Base-by-base conservation (phyloP, 2,329 filamentous ascomycete species). In the Penicillium sp. region DNA sequence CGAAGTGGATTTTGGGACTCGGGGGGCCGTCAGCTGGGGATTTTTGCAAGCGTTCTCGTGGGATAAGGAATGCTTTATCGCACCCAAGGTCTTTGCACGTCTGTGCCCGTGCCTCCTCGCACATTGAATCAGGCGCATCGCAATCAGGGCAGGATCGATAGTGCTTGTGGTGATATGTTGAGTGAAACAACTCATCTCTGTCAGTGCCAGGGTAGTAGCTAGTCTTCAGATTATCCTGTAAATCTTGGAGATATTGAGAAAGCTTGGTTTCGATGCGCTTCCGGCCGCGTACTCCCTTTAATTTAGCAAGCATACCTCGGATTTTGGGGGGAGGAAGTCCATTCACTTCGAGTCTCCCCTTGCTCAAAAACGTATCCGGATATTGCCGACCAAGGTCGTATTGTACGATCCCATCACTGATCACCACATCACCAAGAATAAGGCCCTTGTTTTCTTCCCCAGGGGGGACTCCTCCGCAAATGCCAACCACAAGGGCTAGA, bases 381-480 rank as follows among this genome's bases (percentile, higher is more conserved):
- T 67, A 64, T 35, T 63, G 60, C 30, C 61, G 49, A 1, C 68
- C 68, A 45, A 64, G 64, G 54, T 71, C 66, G 30, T 61, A 66
- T 35, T 69, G 62, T 12, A 68, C 52, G 28, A 70, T 45, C 1
- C 54, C 52, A 8, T 58, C 53, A 26, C 46, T 55, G 12, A 55
- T 42, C 16, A 55, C 53, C 43, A 72, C 62, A 59, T 73, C 69
- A 5, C 71, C 70, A 5, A 73, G 62, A 7, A 66, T 48, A 24
- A 68, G 64, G 16, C 66, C 62, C 2, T 55, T 47, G 16, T 30
- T 18, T 6, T 23, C 20, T 4, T 23, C 9, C 9, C 7, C 23
- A 24, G 14, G 24, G 0, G 74, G 73, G 5, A 72, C 64, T 9
- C 71, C 75, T 0, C 74, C 77, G 46, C 75, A 78, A 2, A 78